Evolutionary conservation across 345 rosid genomes (phyloP).

Genomic region (Bretschneidera sinensis): DNA sequence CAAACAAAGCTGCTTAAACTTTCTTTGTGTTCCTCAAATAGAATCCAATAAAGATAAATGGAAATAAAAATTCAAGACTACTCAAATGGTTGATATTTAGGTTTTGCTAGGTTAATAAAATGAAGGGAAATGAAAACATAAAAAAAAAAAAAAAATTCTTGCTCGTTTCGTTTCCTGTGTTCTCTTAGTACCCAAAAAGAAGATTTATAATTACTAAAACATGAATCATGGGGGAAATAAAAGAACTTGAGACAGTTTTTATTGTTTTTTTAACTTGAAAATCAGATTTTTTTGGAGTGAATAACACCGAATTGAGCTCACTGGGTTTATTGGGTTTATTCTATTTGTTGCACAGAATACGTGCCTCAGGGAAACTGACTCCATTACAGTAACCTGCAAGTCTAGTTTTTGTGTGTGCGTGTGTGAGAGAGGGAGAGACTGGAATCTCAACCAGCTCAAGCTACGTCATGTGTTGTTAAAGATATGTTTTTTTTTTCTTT

Average conservation of each 20-base stretch:
- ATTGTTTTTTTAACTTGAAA: conserved; percentile 31
- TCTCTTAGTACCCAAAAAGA: no score
- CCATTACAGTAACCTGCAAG: conserved; percentile 24
- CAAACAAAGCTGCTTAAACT: no score
- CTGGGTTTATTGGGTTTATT: conserved; percentile 12
- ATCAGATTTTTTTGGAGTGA: conserved; percentile 36
- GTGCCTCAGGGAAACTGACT: conserved; percentile 17
- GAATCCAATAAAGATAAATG: no score
- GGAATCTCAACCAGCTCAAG: background rate
- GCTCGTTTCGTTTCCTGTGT: background rate
- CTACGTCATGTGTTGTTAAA: background rate
- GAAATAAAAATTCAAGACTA: no score
- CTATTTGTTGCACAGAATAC: conserved; percentile 17
- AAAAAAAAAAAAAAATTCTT: no score
- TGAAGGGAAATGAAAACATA: no score
- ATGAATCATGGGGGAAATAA: background rate
- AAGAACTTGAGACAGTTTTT: background rate
- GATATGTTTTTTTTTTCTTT: background rate
- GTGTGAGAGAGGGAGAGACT: background rate
- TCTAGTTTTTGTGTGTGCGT: background rate
- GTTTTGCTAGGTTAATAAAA: background rate
- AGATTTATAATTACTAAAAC: background rate
- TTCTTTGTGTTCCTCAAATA: no score
- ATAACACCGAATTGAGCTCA: conserved; percentile 12
- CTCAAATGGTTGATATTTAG: no score